A percentile compares a stretch with the other conserved stretches of the same genome.
Evolutionary conservation across 2,329 filamentous ascomycete genomes (phyloP).

Genomic region (Curvularia lunata): DNA sequence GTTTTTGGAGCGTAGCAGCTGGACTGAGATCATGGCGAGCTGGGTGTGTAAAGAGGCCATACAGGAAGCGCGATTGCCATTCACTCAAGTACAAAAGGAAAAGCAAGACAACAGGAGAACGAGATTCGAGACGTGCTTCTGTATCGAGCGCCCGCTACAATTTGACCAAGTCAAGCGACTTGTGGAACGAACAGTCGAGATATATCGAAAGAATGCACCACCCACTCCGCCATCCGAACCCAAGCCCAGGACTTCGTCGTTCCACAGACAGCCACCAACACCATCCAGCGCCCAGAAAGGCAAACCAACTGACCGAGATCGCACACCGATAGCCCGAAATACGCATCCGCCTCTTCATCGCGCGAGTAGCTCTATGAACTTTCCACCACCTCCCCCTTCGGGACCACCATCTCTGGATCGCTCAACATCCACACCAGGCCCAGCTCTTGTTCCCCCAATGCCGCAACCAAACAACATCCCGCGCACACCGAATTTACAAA

Average conservation of each 20-base stretch:
- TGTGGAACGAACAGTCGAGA: conserved; percentile 49
- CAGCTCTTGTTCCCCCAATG: conserved; percentile 18
- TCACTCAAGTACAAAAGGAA: conserved; percentile 45
- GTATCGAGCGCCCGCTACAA: conserved; percentile 42
- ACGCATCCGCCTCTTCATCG: conserved; percentile 30
- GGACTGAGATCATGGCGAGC: conserved; percentile 47
- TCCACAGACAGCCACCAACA: conserved; percentile 24
- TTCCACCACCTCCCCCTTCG: conserved; percentile 18
- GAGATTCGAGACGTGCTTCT: conserved; percentile 45
- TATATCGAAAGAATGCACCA: conserved; percentile 40
- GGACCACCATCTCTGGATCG: conserved; percentile 36
- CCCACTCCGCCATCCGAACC: conserved; percentile 19
- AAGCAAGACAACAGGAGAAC: conserved; percentile 39
- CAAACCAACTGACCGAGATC: conserved; percentile 29
- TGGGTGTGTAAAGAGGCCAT: conserved; percentile 50
- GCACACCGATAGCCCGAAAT: conserved; percentile 30
- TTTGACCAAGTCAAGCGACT: conserved; percentile 46
- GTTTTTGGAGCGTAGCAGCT: conserved; percentile 38
- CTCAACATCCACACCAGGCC: conserved; percentile 35
- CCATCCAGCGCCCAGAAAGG: conserved; percentile 13
- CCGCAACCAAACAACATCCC: conserved; percentile 17
- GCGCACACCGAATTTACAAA: conserved; percentile 24
- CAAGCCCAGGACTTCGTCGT: conserved; percentile 28
- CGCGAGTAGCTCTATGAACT: conserved; percentile 27
- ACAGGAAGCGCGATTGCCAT: conserved; percentile 40